Percentiles rank a stretch among this genome's conserved stretches.
phyloP scores from a whole-genome alignment of 2,329 filamentous ascomycete species.

The Metarhizium guizhouense region DNA sequence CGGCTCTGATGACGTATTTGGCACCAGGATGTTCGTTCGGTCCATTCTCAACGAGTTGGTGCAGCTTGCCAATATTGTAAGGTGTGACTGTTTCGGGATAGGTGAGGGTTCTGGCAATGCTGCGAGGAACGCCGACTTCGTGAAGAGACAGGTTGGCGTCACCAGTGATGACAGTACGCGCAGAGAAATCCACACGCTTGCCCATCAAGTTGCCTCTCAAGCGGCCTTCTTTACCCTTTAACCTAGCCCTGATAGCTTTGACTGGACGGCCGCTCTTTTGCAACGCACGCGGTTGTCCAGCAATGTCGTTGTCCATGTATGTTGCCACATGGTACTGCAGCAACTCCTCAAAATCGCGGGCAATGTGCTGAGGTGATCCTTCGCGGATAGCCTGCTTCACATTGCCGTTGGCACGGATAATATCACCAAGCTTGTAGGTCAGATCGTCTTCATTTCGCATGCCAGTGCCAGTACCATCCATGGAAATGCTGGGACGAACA shows the following conservation, averaged over 20 bases:
- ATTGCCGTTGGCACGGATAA: conserved; percentile 94
- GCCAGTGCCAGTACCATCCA: conserved; percentile 87
- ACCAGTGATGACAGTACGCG: conserved; percentile 98
- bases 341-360: conserved; percentile 81
- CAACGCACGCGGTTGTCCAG: conserved; percentile 84
- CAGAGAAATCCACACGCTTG: conserved; percentile 98
- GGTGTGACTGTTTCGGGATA: conserved; percentile 97
- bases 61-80: conserved; percentile 93
- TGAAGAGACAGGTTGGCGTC: conserved; percentile 94
- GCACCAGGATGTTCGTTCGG: conserved; percentile 93
- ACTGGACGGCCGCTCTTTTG: conserved; percentile 96
- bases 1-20: conserved; percentile 89
- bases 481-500: conserved; percentile 92
- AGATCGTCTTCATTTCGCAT: conserved; percentile 96
- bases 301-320: conserved; percentile 99
- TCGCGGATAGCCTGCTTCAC: conserved; percentile 86
- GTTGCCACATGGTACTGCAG: conserved; percentile 98
- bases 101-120: conserved; percentile 85
- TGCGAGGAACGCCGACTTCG: conserved; percentile 92
- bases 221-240: conserved; percentile 99
- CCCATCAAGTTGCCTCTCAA: conserved; percentile 98
- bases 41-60: conserved; percentile 82
- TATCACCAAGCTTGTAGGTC: conserved; percentile 98
- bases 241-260: conserved; percentile 89
- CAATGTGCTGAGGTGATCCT: conserved; percentile 84